Base-by-base conservation (phyloP, 2,329 filamentous ascomycete genomes). In the Monosporascus sp. region DNA sequence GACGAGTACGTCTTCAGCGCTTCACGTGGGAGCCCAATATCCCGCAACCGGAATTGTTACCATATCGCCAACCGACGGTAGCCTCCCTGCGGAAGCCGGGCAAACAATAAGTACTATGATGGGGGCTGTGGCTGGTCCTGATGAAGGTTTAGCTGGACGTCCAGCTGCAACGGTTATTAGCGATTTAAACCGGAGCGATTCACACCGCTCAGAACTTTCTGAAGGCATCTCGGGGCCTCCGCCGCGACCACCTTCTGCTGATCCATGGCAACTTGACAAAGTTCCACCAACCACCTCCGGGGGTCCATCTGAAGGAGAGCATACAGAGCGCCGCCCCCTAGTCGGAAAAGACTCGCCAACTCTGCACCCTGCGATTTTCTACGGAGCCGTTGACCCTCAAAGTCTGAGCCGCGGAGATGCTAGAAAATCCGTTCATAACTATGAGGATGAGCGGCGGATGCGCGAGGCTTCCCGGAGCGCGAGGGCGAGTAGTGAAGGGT, bases 241-340 rank as follows among this genome's bases (percentile, higher is more conserved):
- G 22, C 68, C 65, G 38, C 62, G 60, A 43, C 74, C 72, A 3
- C 73, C 74, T 9, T 73, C 72, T 7, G 55, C 66, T 11, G 72
- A 76, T 50, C 74, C 75, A 7, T 78, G 75, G 75, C 70, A 76
- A 53, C 60, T 70, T 37, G 62, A 62, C 63, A 66, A 50, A 54
- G 53, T 50, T 60, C 65, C 60, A 43, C 64, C 59, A 41, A 47
- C 51, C 38, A 60, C 52, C 51, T 60, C 56, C 39, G 53, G 52
- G 44, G 54, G 56, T 39, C 52, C 58, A 22, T 37, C 50, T 51
- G 61, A 63, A 25, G 62, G 52, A 24, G 54, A 59, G 46, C 48
- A 49, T 44, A 59, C 52, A 38, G 64, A 64, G 50, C 61, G 58
- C 50, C 62, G 57, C 11, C 57, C 56, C 47, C 57, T 56, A 11